A percentile compares a stretch with the other conserved stretches of the same genome.
These are phyloP conservation scores for Globisporangium takayamanum DNA, from an alignment of 352 stramenopile genomes.

Conservation along the genomic window DNA sequence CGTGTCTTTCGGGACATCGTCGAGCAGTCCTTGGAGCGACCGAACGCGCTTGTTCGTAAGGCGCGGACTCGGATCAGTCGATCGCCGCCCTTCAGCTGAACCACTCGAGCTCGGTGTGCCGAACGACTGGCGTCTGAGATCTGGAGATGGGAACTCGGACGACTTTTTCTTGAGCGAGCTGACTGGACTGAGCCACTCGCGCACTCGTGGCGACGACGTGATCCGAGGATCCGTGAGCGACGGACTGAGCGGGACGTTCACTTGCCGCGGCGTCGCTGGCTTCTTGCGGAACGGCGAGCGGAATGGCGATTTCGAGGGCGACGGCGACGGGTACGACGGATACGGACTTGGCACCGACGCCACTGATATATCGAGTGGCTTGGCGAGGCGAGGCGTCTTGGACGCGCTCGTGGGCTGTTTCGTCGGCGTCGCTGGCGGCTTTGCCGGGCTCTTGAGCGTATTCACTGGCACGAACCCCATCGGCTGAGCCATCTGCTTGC, in stretches of 20 bases:
- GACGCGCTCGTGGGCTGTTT: slow-evolving; percentile 32
- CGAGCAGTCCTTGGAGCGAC: slow-evolving; percentile 70
- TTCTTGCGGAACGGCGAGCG: slow-evolving; percentile 78
- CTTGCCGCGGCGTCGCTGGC: slow-evolving; percentile 23
- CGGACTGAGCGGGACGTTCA: slow-evolving; percentile 16
- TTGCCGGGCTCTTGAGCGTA: slow-evolving; percentile 52
- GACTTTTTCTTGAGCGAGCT: slow-evolving; percentile 30
- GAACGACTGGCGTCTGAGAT: slow-evolving; percentile 24
- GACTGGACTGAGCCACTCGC: slow-evolving; percentile 64
- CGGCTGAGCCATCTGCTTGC: slow-evolving; percentile 50
- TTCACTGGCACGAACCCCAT: slow-evolving; percentile 70
- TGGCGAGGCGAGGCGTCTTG: slow-evolving; percentile 39
- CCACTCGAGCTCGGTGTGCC: slow-evolving; percentile 6
- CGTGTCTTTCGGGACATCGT: slow-evolving; percentile 43
- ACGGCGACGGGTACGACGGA: slow-evolving; percentile 34
- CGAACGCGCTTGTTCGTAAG: slow-evolving; percentile 63
- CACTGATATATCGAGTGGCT: slow-evolving; percentile 37
- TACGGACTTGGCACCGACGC: slow-evolving; percentile 34
- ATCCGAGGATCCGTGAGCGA: slow-evolving; percentile 15
- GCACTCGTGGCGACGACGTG: slow-evolving; percentile 22
- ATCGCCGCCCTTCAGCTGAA: slow-evolving; percentile 13
- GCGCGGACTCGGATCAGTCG: slow-evolving; percentile 12
- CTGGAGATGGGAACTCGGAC: slow-evolving; percentile 18
- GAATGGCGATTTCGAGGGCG: slow-evolving; percentile 63
- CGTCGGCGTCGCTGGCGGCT: slow-evolving; percentile 27